Evolutionary conservation across 352 stramenopile genomes (phyloP).

Genomic region (Pythium rishiriense): DNA sequence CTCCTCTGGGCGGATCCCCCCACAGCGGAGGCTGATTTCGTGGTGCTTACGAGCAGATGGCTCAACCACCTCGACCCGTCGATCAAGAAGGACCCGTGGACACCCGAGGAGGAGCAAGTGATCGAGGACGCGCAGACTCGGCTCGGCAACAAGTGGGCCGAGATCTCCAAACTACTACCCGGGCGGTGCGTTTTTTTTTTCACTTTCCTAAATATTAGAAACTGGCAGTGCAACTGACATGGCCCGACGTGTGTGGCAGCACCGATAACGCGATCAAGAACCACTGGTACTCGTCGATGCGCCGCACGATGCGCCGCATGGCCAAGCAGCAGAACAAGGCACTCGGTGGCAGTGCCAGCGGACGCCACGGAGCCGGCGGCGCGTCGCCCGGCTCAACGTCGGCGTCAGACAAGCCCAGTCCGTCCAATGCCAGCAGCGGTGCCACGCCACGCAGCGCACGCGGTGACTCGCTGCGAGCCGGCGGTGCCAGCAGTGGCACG

Average conservation of each 20-base stretch:
- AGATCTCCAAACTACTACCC: constrained; percentile 97
- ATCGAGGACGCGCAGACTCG: constrained; percentile 89
- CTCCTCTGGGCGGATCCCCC: constrained; percentile 3
- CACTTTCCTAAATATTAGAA: constrained; percentile 2
- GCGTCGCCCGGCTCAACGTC: neutral
- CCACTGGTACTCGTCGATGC: constrained; percentile 92
- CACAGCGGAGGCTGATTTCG: neutral
- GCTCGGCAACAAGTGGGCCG: constrained; percentile 97
- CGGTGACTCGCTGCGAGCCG: neutral
- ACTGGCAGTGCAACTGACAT: neutral
- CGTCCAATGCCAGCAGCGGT: neutral
- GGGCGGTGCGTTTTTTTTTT: constrained; percentile 53
- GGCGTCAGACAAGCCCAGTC: constrained; percentile 1
- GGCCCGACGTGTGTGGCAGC: constrained; percentile 25
- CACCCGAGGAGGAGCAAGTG: constrained; percentile 87
- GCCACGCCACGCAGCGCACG: neutral
- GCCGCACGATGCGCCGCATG: constrained; percentile 87
- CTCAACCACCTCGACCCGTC: constrained; percentile 84
- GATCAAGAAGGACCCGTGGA: constrained; percentile 89
- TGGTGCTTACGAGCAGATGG: constrained; percentile 37
- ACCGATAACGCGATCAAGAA: constrained; percentile 91
- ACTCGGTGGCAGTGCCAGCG: constrained; percentile 32
- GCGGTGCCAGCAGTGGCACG: neutral
- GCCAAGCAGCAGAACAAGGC: constrained; percentile 87
- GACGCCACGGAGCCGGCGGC: constrained; percentile 27